A percentile compares a stretch with the other conserved stretches of the same genome.
Evolutionary conservation across 2,329 filamentous ascomycete genomes (phyloP).

Genomic region (Exophiala sp.): DNA sequence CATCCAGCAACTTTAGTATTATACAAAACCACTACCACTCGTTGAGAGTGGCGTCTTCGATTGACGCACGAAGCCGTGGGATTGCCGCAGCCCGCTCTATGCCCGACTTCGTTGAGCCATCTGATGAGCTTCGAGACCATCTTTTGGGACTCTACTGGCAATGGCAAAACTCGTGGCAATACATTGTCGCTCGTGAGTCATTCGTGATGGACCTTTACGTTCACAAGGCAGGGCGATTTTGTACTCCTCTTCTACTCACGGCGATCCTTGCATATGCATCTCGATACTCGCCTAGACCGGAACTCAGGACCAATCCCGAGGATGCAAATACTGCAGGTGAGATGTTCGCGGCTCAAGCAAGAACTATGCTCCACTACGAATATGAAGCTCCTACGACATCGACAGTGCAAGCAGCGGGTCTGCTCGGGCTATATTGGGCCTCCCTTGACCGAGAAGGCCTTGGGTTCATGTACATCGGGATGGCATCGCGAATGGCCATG

Average conservation of each 20-base stretch:
- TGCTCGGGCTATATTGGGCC: background rate
- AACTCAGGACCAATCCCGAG: background rate
- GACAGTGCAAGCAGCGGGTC: background rate
- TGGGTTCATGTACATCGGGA: constrained; percentile 7
- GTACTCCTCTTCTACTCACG: constrained; percentile 5
- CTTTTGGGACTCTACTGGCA: constrained; percentile 6
- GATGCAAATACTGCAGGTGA: constrained; percentile 13
- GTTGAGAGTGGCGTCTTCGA: background rate
- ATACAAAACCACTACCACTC: too few species aligned
- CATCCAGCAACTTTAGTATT: constrained; percentile 2
- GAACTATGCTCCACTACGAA: background rate
- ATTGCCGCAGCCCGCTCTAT: background rate
- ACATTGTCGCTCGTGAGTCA: background rate
- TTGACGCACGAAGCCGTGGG: background rate
- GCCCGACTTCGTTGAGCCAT: background rate
- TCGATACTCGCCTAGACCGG: constrained; percentile 1
- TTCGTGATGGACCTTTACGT: background rate
- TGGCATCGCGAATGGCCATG: constrained; percentile 4
- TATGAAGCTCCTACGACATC: constrained; percentile 1
- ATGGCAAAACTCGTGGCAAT: constrained; percentile 15
- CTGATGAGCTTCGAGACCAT: background rate
- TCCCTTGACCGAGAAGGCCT: constrained; percentile 3
- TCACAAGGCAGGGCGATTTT: background rate
- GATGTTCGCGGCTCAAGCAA: constrained; percentile 3
- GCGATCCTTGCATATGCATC: background rate